Conservation (phyloP, 1,284 basidiomycete species). For the Cryptococcus sp. region DNA sequence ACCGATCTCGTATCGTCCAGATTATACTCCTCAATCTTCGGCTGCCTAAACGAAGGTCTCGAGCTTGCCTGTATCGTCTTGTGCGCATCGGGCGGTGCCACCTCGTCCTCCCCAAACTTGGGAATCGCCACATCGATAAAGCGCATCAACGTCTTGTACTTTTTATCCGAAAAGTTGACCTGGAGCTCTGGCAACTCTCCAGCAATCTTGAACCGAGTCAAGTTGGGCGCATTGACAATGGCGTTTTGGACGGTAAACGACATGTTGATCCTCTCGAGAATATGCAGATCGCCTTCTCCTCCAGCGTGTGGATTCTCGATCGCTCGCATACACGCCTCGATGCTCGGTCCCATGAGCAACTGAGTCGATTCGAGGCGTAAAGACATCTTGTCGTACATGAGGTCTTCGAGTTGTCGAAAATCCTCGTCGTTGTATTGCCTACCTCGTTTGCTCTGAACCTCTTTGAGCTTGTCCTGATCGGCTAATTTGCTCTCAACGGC, state of each 20-base stretch:
- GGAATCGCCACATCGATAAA: conserved; percentile 90
- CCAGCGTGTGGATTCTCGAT: conserved; percentile 55
- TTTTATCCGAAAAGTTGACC: conserved; percentile 90
- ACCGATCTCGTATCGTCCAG: conserved; percentile 54
- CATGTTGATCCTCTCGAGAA: conserved; percentile 90
- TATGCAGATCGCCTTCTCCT: conserved; percentile 61
- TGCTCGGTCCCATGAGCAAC: conserved; percentile 84
- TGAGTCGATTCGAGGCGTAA: conserved; percentile 81
- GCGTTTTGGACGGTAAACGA: conserved; percentile 88
- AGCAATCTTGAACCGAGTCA: conserved; percentile 86
- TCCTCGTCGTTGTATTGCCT: conserved; percentile 85
- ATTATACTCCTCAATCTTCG: conserved; percentile 57
- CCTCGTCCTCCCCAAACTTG: conserved; percentile 59
- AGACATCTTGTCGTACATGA: conserved; percentile 94
- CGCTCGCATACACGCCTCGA: conserved; percentile 74
- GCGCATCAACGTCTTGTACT: conserved; percentile 92
- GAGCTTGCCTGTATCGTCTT: conserved; percentile 6
- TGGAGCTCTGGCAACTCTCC: conserved; percentile 84
- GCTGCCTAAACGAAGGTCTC: conserved; percentile 48
- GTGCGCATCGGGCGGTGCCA: conserved; percentile 2
- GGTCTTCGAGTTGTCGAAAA: conserved; percentile 76
- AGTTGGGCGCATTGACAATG: conserved; percentile 78
- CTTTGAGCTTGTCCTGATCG: conserved; percentile 72
- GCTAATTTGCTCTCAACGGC: conserved; percentile 86
- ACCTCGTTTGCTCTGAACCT: conserved; percentile 78